Evolutionary conservation across 352 stramenopile genomes (phyloP), one percentile per base, ranked within the genome.

Genomic region (Globisporangium barbulae): DNA sequence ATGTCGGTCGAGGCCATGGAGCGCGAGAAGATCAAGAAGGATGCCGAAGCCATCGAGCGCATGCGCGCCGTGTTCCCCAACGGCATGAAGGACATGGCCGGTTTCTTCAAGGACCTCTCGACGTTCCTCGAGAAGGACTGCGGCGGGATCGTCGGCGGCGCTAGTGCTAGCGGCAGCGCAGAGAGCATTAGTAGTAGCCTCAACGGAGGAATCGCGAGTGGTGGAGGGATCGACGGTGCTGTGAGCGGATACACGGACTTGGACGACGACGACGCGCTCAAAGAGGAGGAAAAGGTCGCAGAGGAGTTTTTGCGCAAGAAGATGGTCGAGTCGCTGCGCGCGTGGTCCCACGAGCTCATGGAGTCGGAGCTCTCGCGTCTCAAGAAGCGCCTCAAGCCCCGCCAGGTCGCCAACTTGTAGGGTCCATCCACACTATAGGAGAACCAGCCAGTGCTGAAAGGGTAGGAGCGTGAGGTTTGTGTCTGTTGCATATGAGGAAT

Each of bases 91-190:
- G 84, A 93, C 64, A 75, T 93, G 64, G 69, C 81, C 6, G 71
- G 73, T 0, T 90, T 93, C 53, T 93, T 91, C 62, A 89, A 88
- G 30, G 84, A 93, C 53, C 58, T 93, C 17, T 81, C 84, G 9
- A 87, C 76, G 12, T 93, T 79, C 52, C 33, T 93, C 12, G 84
- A 93, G 59, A 88, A 87, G 59, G 71, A 81, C 63, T 67, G 72
- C 45, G 68, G 68, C 12, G 74, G 81, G 39, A 64, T 70, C n/a
- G n/a, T 61, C 25, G 33, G n/a, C 6, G 25, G 12, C 15, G n/a
- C 10, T 22, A 53, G 56, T 3, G 53, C 48, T 13, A 37, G 33
- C 19, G 13, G 19, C 1, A 30, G 33, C 15, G 15, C 21, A 2
- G 58, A 53, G 13, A 56, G 48, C 35, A 42, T 49, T 44, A 59